A percentile compares a stretch with the other conserved stretches of the same genome.
Evolutionary conservation across 1,284 basidiomycete genomes (phyloP).

Genomic region (Cryptococcus sp.): DNA sequence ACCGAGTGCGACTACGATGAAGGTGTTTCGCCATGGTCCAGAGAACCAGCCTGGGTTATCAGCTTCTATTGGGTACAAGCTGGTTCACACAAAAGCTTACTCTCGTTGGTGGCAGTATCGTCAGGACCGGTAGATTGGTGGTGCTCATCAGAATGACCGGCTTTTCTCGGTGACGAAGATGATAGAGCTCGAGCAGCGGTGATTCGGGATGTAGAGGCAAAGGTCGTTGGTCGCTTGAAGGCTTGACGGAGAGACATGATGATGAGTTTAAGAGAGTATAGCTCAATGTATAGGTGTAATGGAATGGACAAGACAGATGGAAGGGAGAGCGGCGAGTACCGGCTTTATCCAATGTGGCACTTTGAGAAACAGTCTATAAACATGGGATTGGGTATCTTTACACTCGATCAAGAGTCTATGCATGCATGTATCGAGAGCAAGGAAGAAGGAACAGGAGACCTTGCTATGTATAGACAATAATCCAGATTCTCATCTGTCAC

Average conservation of each 20-base stretch:
- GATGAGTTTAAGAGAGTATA: not conserved
- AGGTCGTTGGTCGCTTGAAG: not conserved
- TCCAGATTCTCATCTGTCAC: too few relatives aligned
- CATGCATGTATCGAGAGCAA: too few relatives aligned
- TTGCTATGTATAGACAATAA: too few relatives aligned
- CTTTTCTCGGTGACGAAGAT: not conserved
- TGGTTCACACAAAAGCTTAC: not conserved
- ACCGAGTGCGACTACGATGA: slow-evolving; percentile 18
- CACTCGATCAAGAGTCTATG: too few relatives aligned
- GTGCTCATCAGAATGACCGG: not conserved
- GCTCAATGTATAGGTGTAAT: not conserved
- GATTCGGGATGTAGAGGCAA: not conserved
- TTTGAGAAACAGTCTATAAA: not conserved
- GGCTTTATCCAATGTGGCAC: slow-evolving; percentile 1
- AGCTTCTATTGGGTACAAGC: not conserved
- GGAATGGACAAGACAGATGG: not conserved
- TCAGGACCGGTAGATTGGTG: not conserved
- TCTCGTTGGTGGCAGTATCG: slow-evolving; percentile 5
- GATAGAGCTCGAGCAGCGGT: not conserved
- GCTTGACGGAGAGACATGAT: not conserved
- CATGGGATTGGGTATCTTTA: too few relatives aligned
- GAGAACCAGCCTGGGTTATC: slow-evolving; percentile 30
- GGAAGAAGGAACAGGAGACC: too few relatives aligned
- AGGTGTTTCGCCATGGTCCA: slow-evolving; percentile 31
- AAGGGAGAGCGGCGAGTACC: not conserved